Base-by-base conservation (phyloP, 768 basidiomycete species). In the Russula sp. region DNA sequence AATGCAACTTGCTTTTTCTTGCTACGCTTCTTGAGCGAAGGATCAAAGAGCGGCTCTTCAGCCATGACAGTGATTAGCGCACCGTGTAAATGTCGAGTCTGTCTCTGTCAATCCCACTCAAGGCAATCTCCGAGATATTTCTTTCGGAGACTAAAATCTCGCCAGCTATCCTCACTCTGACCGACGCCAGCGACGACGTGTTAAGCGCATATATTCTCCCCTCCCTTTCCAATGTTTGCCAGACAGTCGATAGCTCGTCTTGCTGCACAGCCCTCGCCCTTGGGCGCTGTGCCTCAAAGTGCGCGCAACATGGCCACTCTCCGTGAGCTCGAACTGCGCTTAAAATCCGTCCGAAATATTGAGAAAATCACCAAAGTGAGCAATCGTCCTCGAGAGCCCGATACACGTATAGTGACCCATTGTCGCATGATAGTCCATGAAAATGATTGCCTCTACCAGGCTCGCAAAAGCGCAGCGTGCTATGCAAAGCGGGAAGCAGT, bases 351-450 rank as follows among this genome's bases (percentile, higher is more conserved):
- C 72, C 82, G 84, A 76, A 97, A 97, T 80, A 96, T 96, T 75
- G 93, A 97, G 84, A 98, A 98, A 90, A 98, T 99, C 80, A 98
- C 96, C 65, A 96, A 97, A 82, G 95, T 93, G 67, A 67, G 82
- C 72, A 72, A 75, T 58, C 59, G 50, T 40, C 1, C 34, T 14
- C 35, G 20, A 63, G 27, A 53, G 44, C 22, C 5, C 2, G 20
- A n/a, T n/a, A 20, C 14, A 18, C 34, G 53, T 8, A 54, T 59
- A 54, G 53, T 64, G 59, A 40, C 27, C 47, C 9, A 45, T 18
- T 51, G 42, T 72, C 14, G 16, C 47, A 35, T 49, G 3, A 9
- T 71, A 94, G 90, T 93, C 94, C 55, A 96, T 97, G 93, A 96
- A 97, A 83, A 95, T 99, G 85, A 96, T 98, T 82, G 96, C 95